Evolutionary conservation across 2,329 filamentous ascomycete genomes (phyloP).

Genomic region (Paracamarosporium sp.): DNA sequence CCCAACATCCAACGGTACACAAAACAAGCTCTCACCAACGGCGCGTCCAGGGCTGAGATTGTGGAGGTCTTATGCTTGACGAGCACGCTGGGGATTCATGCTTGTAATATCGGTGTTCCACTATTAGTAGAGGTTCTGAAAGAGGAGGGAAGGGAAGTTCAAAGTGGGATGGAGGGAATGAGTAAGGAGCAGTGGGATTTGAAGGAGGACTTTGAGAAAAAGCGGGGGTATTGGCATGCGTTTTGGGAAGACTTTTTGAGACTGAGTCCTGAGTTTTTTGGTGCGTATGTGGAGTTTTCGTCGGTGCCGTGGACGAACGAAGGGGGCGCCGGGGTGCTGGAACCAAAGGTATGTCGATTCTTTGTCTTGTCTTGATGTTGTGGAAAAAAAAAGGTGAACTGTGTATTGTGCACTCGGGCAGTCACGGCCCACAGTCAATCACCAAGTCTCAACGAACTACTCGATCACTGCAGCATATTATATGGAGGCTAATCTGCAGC

Average conservation of each 20-base stretch:
- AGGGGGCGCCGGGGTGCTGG: slow-evolving; percentile 42
- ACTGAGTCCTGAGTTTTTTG: slow-evolving; percentile 57
- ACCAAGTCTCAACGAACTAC: too few species aligned
- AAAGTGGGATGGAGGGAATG: slow-evolving; percentile 38
- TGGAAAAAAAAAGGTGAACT: too few species aligned
- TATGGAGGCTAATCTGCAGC: neutral
- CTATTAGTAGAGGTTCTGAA: slow-evolving; percentile 55
- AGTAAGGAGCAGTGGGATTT: slow-evolving; percentile 46
- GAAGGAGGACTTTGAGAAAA: slow-evolving; percentile 52
- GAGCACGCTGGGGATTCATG: slow-evolving; percentile 55
- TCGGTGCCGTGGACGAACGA: slow-evolving; percentile 50
- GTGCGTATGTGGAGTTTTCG: slow-evolving; percentile 55
- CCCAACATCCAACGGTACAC: slow-evolving; percentile 53
- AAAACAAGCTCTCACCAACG: slow-evolving; percentile 46
- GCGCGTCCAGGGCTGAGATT: slow-evolving; percentile 52
- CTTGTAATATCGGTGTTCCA: slow-evolving; percentile 56
- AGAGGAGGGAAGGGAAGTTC: slow-evolving; percentile 49
- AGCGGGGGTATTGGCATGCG: slow-evolving; percentile 56
- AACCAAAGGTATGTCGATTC: slow-evolving; percentile 49
- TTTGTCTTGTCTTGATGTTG: neutral
- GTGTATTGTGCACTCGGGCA: too few species aligned
- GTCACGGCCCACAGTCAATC: too few species aligned
- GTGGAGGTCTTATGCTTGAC: slow-evolving; percentile 55
- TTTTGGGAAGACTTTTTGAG: slow-evolving; percentile 55
- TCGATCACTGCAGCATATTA: too few species aligned